These are phyloP conservation scores for Starmera caribaea DNA, from an alignment of 805 yeast species.

Conservation along the genomic window DNA sequence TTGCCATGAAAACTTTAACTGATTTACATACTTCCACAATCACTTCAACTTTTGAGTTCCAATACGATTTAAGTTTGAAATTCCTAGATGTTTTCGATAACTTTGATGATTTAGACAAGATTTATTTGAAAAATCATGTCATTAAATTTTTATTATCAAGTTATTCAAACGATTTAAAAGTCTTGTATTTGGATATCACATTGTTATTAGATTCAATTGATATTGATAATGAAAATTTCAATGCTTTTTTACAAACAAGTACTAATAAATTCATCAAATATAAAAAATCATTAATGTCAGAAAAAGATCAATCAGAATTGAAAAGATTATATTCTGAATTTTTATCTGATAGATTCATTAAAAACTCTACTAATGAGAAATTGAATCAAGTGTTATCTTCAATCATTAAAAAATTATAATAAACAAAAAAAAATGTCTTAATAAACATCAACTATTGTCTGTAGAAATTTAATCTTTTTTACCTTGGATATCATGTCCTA, in stretches of 20 bases:
- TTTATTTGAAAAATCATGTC: slow-evolving; percentile 56
- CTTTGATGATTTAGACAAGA: slow-evolving; percentile 61
- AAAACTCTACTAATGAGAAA: slow-evolving; percentile 3
- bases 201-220: slow-evolving; percentile 52
- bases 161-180: slow-evolving; percentile 29
- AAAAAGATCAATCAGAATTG: slow-evolving; percentile 24
- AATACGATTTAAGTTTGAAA: slow-evolving; percentile 32
- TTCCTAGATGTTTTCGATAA: slow-evolving; percentile 55
- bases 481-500: slow-evolving; percentile 6
- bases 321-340: slow-evolving; percentile 22
- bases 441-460: background rate
- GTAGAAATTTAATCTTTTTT: slow-evolving; percentile 7
- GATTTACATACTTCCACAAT: slow-evolving; percentile 10
- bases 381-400: slow-evolving; percentile 13
- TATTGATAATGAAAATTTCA: slow-evolving; percentile 33
- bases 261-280: slow-evolving; percentile 65
- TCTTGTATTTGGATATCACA: slow-evolving; percentile 44
- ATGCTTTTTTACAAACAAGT: slow-evolving; percentile 53
- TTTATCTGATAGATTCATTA: slow-evolving; percentile 6
- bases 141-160: slow-evolving; percentile 40
- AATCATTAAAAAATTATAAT: slow-evolving; percentile 15
- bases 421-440: background rate
- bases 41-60: slow-evolving; percentile 16
- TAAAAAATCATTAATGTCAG: slow-evolving; percentile 28
- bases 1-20: slow-evolving; percentile 41